phyloP scores from a whole-genome alignment of 106 monocot species.

The Ottelia alismoides region DNA sequence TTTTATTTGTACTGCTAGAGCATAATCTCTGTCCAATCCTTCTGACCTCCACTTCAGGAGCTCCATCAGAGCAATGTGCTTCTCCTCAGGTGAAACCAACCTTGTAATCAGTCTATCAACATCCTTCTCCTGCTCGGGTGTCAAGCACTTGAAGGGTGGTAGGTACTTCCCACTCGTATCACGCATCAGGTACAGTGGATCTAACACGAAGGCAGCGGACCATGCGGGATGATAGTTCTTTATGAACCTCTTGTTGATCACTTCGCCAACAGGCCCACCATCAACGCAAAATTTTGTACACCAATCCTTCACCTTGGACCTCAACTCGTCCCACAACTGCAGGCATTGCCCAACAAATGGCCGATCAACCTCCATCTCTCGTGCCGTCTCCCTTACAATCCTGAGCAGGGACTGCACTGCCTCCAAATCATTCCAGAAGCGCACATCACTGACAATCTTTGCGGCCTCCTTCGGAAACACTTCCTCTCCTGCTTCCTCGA shows the following conservation, averaged over 20 bases:
- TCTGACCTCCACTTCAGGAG: constrained; percentile 79
- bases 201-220: constrained; percentile 70
- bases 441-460: constrained; percentile 27
- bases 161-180: constrained; percentile 76
- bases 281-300: constrained; percentile 31
- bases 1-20: constrained; percentile 76
- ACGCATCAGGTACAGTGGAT: constrained; percentile 51
- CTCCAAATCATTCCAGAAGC: constrained; percentile 48
- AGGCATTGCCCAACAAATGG: constrained; percentile 64
- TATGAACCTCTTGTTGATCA: constrained; percentile 47
- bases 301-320: constrained; percentile 47
- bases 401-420: constrained; percentile 41
- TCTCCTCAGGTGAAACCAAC: constrained; percentile 54
- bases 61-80: constrained; percentile 74
- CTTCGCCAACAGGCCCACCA: constrained; percentile 10
- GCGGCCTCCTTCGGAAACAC: constrained; percentile 20
- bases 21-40: constrained; percentile 59
- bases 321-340: constrained; percentile 54
- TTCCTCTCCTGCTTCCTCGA: constrained; percentile 35
- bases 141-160: constrained; percentile 59
- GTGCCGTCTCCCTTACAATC: constrained; percentile 22
- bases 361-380: constrained; percentile 53
- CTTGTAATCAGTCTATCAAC: constrained; percentile 58
- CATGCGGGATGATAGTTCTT: constrained; percentile 81
- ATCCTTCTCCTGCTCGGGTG: constrained; percentile 70